Evolutionary conservation across 441 rosid genomes (phyloP), one percentile per base, ranked within the genome.

Genomic region (Lagerstroemia fauriei): DNA sequence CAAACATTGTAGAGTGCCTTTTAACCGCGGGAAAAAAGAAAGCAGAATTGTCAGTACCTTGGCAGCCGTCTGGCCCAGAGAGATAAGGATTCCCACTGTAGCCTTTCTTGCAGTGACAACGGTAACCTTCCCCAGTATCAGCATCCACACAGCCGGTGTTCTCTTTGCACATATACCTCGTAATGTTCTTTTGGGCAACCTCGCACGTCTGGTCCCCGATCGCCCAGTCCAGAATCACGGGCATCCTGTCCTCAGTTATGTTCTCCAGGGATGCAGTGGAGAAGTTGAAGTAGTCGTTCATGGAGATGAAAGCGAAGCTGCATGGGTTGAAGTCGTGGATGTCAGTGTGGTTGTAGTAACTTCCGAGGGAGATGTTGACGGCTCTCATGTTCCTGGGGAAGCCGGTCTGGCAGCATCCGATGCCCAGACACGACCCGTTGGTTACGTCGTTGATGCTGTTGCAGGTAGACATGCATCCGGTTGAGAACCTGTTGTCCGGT

Each of bases 41-140:
- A 9, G 22, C 38, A 73, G 46, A 17, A 47, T 5, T n/a, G 3
- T 56, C 47, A 48, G 22, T 6, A 75, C 90, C 90, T 85, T 38
- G 63, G 68, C 94, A 91, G 9, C 90, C 92, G 51, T 61, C 34
- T 29, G 18, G 38, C 38, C 71, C 38, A 0, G 34, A 4, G 46
- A 61, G 48, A 84, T 92, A 92, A 25, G 94, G 93, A 78, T 91
- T 92, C 13, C 93, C 93, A 9, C 3, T 0, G 81, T 79, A 91
- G 59, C 93, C 93, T 0, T 0, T 0, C 0, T 0, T 0, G 81
- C 94, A 91, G 24, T 10, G 29, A 82, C 92, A 90, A 0, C 78
- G 88, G 14, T 85, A 88, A 11, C 83, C 86, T 0, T 27, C 13
- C 0, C 69, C 81, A 0, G 75, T 48, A 1, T 82, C 51, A 1